Conservation (phyloP, 345 rosid genomes). For the Fremontodendron californicum region DNA sequence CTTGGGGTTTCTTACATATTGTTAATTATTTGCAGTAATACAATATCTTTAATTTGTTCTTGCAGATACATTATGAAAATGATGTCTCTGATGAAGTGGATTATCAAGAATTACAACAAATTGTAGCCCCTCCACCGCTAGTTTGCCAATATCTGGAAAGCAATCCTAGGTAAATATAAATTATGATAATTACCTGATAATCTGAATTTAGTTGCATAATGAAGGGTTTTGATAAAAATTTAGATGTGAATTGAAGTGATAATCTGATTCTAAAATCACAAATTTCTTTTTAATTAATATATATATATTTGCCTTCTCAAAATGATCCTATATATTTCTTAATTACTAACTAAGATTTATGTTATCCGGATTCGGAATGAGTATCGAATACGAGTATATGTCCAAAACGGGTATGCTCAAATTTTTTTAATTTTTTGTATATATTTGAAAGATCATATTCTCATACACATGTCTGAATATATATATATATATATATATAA, state of each 20-base stretch:
- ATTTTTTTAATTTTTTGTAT: too few species aligned
- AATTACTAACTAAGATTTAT: background rate
- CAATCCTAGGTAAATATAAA: background rate
- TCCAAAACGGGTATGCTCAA: too few species aligned
- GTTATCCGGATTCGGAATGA: too few species aligned
- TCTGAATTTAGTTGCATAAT: background rate
- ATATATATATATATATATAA: too few species aligned
- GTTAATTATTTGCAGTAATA: background rate
- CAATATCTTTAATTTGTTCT: background rate
- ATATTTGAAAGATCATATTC: too few species aligned
- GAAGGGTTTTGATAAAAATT: background rate
- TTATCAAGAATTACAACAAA: background rate
- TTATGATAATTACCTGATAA: background rate
- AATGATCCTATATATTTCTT: background rate
- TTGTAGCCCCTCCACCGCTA: background rate
- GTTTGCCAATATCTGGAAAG: constrained; percentile 1
- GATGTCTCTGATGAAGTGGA: background rate
- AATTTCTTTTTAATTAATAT: too few species aligned
- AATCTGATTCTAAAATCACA: background rate
- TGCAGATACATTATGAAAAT: constrained; percentile 12
- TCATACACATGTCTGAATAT: too few species aligned
- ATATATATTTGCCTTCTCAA: too few species aligned
- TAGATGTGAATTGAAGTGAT: too few species aligned
- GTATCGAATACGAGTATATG: too few species aligned
- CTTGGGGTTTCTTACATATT: background rate